These are phyloP conservation scores for Oidiodendron maius DNA, from an alignment of 495 filamentous ascomycete genomes.

Conservation along the genomic window DNA sequence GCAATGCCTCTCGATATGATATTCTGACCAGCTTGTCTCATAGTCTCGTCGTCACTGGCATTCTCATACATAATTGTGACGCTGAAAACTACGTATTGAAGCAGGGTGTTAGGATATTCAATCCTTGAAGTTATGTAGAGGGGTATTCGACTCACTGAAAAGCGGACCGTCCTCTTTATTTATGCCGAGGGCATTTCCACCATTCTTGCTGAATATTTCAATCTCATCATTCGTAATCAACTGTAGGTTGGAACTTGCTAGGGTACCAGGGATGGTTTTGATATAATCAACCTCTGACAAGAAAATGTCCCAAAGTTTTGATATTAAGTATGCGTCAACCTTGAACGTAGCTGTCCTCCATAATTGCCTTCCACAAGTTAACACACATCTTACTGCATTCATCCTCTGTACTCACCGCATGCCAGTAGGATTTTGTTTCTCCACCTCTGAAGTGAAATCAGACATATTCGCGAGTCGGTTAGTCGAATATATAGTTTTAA, in stretches of 20 bases:
- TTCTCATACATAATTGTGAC: neutral
- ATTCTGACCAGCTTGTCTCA: neutral
- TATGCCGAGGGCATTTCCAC: slow-evolving; percentile 22
- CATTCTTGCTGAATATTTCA: slow-evolving; percentile 33
- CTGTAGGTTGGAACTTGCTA: slow-evolving; percentile 35
- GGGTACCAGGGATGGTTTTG: slow-evolving; percentile 22
- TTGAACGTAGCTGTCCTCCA: neutral
- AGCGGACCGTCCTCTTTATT: neutral
- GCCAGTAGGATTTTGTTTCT: slow-evolving; percentile 30
- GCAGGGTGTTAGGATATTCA: no score
- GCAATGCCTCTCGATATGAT: neutral
- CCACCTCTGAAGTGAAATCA: slow-evolving; percentile 34
- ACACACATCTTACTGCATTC: neutral
- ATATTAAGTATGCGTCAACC: neutral
- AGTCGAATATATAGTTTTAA: slow-evolving; percentile 22
- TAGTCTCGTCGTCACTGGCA: neutral
- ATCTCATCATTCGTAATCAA: slow-evolving; percentile 33
- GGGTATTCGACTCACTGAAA: slow-evolving; percentile 24
- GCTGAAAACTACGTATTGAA: slow-evolving; percentile 29
- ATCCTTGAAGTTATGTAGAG: no score
- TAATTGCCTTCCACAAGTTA: neutral
- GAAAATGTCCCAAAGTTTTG: slow-evolving; percentile 22
- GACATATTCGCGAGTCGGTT: slow-evolving; percentile 26
- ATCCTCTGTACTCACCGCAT: slow-evolving; percentile 25
- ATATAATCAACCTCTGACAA: slow-evolving; percentile 27